Percentiles rank a stretch among this genome's conserved stretches.
Evolutionary conservation across 2,329 filamentous ascomycete species (phyloP).

Genomic region (Fusarium virguliforme): DNA sequence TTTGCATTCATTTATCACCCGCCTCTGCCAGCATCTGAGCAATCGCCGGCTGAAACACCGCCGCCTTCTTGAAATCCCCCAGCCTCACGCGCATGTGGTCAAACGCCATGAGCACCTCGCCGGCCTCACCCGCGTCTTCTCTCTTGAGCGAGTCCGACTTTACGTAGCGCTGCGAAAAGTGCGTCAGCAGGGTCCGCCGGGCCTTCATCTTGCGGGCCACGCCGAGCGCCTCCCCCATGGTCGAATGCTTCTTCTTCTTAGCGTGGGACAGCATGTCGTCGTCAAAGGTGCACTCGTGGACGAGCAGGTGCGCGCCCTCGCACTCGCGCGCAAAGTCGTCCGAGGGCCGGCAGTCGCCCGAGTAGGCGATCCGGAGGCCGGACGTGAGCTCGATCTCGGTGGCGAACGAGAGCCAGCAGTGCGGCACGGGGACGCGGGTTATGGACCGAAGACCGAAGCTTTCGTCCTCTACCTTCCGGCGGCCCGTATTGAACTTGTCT

Average conservation of each 20-base stretch:
- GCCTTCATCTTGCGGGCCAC: conserved; percentile 86
- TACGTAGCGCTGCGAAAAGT: conserved; percentile 95
- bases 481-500: conserved; percentile 53
- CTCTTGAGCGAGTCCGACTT: conserved; percentile 65
- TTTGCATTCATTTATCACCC: conserved; percentile 30
- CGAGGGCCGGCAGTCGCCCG: conserved; percentile 91
- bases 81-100: conserved; percentile 84
- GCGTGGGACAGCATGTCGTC: conserved; percentile 87
- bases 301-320: conserved; percentile 82
- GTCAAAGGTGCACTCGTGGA: conserved; percentile 97
- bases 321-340: conserved; percentile 79
- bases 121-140: conserved; percentile 55
- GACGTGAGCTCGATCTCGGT: conserved; percentile 83
- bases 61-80: conserved; percentile 78
- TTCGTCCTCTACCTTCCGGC: conserved; percentile 60
- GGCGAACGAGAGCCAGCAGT: conserved; percentile 86
- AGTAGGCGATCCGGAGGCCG: conserved; percentile 91
- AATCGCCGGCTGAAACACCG: conserved; percentile 54
- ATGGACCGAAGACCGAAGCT: conserved; percentile 77
- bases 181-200: conserved; percentile 85
- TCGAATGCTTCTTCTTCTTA: conserved; percentile 89
- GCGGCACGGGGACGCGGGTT: conserved; percentile 77
- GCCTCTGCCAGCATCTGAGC: conserved; percentile 40
- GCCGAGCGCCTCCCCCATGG: conserved; percentile 86
- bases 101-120: conserved; percentile 78